A percentile compares a stretch with the other conserved stretches of the same genome.
Conservation (phyloP, 2,329 filamentous ascomycete genomes). For the Microsporum ferrugineum region DNA sequence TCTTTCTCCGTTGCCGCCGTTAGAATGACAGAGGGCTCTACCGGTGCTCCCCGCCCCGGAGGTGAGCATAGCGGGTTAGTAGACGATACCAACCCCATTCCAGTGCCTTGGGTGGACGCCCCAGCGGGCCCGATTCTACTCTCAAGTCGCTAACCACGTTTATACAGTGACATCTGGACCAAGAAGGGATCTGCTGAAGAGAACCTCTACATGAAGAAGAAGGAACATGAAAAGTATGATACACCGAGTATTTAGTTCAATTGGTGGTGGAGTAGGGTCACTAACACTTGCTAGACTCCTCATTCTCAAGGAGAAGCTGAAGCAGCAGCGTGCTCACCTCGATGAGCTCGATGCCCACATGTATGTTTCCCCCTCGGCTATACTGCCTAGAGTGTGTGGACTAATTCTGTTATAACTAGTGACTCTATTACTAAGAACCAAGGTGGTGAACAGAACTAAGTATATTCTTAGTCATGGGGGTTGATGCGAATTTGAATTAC, state of each 20-base stretch:
- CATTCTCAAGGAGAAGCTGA: slow-evolving; percentile 57
- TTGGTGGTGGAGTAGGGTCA: neutral
- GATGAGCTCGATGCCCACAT: slow-evolving; percentile 78
- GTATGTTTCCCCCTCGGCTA: slow-evolving; percentile 40
- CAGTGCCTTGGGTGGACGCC: neutral
- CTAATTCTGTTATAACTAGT: slow-evolving; percentile 35
- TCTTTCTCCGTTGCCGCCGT: slow-evolving; percentile 54
- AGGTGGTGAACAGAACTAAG: slow-evolving; percentile 49
- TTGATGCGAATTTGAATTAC: neutral
- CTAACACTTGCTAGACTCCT: slow-evolving; percentile 41
- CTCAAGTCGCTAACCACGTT: neutral
- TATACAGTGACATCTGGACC: slow-evolving; percentile 72
- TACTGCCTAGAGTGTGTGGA: neutral
- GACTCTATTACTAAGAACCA: slow-evolving; percentile 65
- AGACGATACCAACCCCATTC: neutral
- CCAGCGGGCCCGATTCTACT: neutral
- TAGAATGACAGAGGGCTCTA: slow-evolving; percentile 59
- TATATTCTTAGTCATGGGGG: slow-evolving; percentile 15
- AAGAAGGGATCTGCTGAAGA: slow-evolving; percentile 81
- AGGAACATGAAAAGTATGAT: slow-evolving; percentile 71
- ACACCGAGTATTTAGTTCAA: neutral
- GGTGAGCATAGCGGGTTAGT: slow-evolving; percentile 29
- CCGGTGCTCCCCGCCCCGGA: slow-evolving; percentile 38
- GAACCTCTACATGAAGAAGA: slow-evolving; percentile 70
- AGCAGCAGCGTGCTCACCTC: slow-evolving; percentile 70